These are phyloP conservation scores for Suhomyces yuchorum DNA, from an alignment of 1,139 yeast genomes.

Conservation along the genomic window DNA sequence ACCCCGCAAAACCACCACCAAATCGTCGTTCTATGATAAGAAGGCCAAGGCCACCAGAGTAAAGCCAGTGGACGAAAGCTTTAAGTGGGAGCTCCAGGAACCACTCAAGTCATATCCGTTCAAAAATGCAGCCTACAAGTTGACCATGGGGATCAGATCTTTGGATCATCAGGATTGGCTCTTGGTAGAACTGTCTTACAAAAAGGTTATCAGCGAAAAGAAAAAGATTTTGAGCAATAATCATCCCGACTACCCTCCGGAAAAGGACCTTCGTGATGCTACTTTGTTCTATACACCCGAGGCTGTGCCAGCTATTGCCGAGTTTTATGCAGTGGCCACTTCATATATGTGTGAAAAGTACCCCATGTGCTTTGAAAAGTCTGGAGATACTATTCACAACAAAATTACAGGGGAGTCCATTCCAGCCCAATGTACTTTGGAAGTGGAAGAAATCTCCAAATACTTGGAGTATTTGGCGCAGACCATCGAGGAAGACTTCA, in stretches of 20 bases:
- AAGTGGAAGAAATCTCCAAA: conserved; percentile 25
- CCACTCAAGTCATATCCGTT: conserved; percentile 52
- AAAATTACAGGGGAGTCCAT: conserved; percentile 41
- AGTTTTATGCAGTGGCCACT: conserved; percentile 54
- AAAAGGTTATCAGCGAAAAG: conserved; percentile 47
- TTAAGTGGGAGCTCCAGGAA: conserved; percentile 48
- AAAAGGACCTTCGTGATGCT: conserved; percentile 29
- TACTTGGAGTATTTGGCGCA: conserved; percentile 46
- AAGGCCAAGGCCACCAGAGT: conserved; percentile 7
- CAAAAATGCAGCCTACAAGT: conserved; percentile 59
- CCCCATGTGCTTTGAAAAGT: conserved; percentile 55
- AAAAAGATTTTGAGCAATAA: conserved; percentile 38
- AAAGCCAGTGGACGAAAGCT: conserved; percentile 32
- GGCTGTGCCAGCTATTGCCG: conserved; percentile 52
- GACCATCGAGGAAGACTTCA: conserved; percentile 68
- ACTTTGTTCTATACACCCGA: conserved; percentile 45
- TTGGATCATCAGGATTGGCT: conserved; percentile 64
- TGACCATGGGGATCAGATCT: conserved; percentile 68
- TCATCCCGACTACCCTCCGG: conserved; percentile 39
- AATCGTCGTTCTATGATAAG: conserved; percentile 5
- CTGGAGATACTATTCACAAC: conserved; percentile 40
- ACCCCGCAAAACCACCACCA: conserved; percentile 3
- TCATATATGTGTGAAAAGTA: conserved; percentile 54
- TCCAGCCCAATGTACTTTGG: conserved; percentile 27
- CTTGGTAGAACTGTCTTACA: conserved; percentile 65